Conservation (phyloP, 768 basidiomycete species). For the Lactifluus hygrophoroides region DNA sequence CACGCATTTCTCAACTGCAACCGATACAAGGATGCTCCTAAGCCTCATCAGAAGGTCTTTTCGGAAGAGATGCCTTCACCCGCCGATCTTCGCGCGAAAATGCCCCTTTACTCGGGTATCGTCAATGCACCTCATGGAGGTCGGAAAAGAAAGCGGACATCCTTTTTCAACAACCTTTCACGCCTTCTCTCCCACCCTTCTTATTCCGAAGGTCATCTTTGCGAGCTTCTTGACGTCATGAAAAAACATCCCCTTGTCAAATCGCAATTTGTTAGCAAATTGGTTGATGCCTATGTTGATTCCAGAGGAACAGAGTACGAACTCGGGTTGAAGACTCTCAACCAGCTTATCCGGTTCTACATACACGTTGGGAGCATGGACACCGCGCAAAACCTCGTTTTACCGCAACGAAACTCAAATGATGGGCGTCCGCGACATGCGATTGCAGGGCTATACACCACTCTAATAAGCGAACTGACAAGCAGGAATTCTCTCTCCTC, state of each 20-base stretch:
- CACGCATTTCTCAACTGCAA: constrained; percentile 34
- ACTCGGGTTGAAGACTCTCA: constrained; percentile 17
- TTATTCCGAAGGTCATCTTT: constrained; percentile 22
- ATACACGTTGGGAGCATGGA: constrained; percentile 28
- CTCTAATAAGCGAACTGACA: constrained; percentile 33
- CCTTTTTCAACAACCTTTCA: constrained; percentile 21
- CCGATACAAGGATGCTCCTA: constrained; percentile 31
- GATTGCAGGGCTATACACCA: constrained; percentile 29
- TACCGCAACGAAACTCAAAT: constrained; percentile 18
- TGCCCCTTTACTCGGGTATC: constrained; percentile 30
- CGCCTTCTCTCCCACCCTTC: constrained; percentile 23
- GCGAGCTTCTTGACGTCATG: constrained; percentile 29
- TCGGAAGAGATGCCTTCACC: constrained; percentile 33
- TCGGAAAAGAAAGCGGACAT: constrained; percentile 14
- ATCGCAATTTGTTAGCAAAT: constrained; percentile 12
- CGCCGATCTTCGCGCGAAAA: constrained; percentile 32
- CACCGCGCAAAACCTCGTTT: constrained; percentile 26
- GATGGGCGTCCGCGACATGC: constrained; percentile 20
- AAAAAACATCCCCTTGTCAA: constrained; percentile 4
- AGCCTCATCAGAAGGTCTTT: constrained; percentile 36
- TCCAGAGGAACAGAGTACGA: constrained; percentile 5
- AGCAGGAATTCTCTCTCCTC: constrained; percentile 23
- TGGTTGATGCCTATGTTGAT: constrained; percentile 15
- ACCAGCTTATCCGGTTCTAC: constrained; percentile 23
- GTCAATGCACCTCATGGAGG: constrained; percentile 21